These are phyloP conservation scores for Dendrobium officinale DNA, from an alignment of 106 monocot genomes.

Conservation along the genomic window DNA sequence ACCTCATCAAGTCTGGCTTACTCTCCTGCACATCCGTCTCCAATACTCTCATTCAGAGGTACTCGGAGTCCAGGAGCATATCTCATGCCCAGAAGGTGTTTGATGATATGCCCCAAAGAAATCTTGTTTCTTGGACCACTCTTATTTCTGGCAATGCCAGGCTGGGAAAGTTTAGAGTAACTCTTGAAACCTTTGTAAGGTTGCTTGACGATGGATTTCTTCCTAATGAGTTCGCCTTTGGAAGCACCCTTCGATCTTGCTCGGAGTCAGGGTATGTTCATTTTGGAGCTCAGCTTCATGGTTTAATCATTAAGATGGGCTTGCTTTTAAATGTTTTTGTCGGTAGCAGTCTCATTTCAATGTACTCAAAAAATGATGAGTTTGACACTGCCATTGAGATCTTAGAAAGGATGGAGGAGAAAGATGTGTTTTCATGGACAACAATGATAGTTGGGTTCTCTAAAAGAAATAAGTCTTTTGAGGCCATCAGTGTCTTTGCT, in stretches of 20 bases:
- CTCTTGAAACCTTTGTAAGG: conserved; percentile 1
- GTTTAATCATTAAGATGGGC: background rate
- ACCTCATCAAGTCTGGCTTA: conserved; percentile 24
- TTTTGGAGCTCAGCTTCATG: background rate
- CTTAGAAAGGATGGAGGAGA: conserved; percentile 18
- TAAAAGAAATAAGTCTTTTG: conserved; percentile 19
- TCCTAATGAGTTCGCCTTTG: background rate
- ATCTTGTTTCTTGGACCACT: conserved; percentile 46
- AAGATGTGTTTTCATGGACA: conserved; percentile 40
- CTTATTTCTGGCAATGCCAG: conserved; percentile 27
- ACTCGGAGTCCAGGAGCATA: conserved; percentile 23
- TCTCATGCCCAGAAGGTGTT: conserved; percentile 22
- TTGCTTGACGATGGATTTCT: too few species aligned
- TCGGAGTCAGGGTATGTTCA: background rate
- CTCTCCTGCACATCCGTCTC: conserved; percentile 22
- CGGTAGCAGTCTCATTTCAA: background rate
- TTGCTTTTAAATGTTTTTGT: background rate
- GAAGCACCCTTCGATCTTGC: background rate
- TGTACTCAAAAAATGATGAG: background rate
- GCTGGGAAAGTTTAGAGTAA: conserved; percentile 3
- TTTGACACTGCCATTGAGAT: conserved; percentile 17
- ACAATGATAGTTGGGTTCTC: conserved; percentile 41
- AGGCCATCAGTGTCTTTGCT: conserved; percentile 33
- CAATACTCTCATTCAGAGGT: conserved; percentile 43
- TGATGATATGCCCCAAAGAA: conserved; percentile 14